Base-by-base conservation (phyloP, 176 grass and related monocot genomes). In the Cymbopogon citratus region DNA sequence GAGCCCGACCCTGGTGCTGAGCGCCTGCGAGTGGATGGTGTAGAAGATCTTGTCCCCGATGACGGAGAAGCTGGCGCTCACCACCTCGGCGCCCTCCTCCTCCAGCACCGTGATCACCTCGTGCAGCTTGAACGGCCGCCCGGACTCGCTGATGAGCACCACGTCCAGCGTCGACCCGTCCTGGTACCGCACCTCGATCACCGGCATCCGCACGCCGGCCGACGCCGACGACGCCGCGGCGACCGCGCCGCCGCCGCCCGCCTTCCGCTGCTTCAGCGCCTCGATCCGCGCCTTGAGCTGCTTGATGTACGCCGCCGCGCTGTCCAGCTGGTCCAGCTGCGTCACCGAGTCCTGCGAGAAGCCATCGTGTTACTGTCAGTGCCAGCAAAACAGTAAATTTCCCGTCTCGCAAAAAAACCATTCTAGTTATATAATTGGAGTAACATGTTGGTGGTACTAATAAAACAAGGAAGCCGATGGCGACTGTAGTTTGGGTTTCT, bases 21-120 rank as follows among this genome's bases (percentile, higher is more conserved):
- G 12, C 28, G 92, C 84, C 88, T 98, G 92, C 6, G 95, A 93
- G 68, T 98, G 95, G 12, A 98, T 43, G 12, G 95, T 95, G 81
- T 93, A 90, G 72, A 95, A 90, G 57, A 98, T 83, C 77, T 93
- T 98, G 48, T 98, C 90, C 1, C 63, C 86, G 15, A 95, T 65
- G 10, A 83, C 63, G 51, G 90, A 95, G 86, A 95, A 94, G 82
- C 67, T 98, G 25, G 92, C 95, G 65, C 87, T 93, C 26, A 98
- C 54, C 5, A 98, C 85, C 65, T 98, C 92, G 1, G 86, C 95
- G 39, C 92, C 95, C 74, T 98, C 92, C 63, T 95, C 86, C 87
- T 93, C 95, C 39, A 98, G 87, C 63, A 88, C 67, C 19, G 81
- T 59, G 61, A 98, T 93, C 61, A 98, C 88, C 85, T 95, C 81